Base-by-base conservation (phyloP, 2,329 filamentous ascomycete genomes). In the Sporothrix inflata region DNA sequence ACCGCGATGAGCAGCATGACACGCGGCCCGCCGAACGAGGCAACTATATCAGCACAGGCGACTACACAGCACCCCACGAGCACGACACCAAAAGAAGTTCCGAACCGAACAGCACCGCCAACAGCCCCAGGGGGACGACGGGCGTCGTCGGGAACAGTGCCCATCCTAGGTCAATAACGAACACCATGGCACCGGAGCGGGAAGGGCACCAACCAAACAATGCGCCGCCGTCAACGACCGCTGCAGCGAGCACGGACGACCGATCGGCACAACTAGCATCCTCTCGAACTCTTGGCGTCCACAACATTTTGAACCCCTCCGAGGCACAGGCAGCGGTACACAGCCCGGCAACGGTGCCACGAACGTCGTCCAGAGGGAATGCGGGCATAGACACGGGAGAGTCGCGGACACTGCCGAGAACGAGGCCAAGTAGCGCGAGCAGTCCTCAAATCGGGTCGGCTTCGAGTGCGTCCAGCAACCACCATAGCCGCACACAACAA, bases 301-400 rank as follows among this genome's bases (percentile, higher is more conserved):
- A 82, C 74, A 83, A 81, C 66, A 85, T 85, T 49, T 74, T 85
- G 57, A 85, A 85, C 73, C 83, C 84, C 21, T 75, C 80, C 27
- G 80, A 82, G 30, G 74, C 77, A 16, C 79, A 79, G 69, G 75
- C 75, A 1, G 45, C 34, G 8, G 74, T 45, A 60, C 19, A 42
- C 27, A n/a, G 38, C 30, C 14, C 70, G 65, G 38, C 70, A 27
- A 40, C 70, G 42, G 47, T 70, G 47, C 21, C 72, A 53, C 47
- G 60, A 70, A 30, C 73, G 70, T 45, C 73, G 69, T 45, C 72
- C 2, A 27, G 38, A 49, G 61, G 24, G 19, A 42, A n/a, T 34
- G 16, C 47, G 19, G 24, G 24, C 1, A 49, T 49, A 4, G 47
- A 27, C 16, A 16, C 70, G 16, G 70, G 27, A 5, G 51, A 63